These are phyloP conservation scores for Plasmodium fragile DNA, from an alignment of 169 alveolate species.

Conservation along the genomic window DNA sequence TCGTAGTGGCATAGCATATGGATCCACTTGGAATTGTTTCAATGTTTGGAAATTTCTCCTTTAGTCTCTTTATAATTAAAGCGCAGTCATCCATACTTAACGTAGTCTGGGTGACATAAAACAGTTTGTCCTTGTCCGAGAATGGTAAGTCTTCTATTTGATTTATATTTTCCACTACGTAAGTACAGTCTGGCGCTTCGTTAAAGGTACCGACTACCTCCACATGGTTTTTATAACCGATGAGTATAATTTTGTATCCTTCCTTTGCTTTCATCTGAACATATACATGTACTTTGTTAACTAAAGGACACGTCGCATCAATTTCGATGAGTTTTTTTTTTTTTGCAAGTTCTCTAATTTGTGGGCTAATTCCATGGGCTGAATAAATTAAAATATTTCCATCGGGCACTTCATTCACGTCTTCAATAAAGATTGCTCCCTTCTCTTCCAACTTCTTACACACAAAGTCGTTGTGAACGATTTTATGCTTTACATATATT, in stretches of 20 bases:
- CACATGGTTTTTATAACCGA: constrained; percentile 90
- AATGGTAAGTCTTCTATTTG: constrained; percentile 82
- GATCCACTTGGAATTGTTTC: constrained; percentile 90
- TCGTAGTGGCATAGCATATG: constrained; percentile 90
- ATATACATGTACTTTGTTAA: constrained; percentile 89
- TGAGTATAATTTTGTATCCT: constrained; percentile 86
- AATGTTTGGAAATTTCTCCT: constrained; percentile 80
- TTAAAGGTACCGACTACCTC: constrained; percentile 87
- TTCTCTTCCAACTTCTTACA: constrained; percentile 85
- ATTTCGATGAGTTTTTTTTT: constrained; percentile 81
- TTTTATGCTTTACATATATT: constrained; percentile 88
- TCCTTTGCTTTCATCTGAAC: constrained; percentile 87
- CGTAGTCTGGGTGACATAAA: constrained; percentile 90
- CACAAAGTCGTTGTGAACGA: constrained; percentile 89
- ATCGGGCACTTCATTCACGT: constrained; percentile 84
- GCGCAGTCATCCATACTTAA: constrained; percentile 88
- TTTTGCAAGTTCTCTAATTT: constrained; percentile 81
- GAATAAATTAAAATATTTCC: constrained; percentile 83
- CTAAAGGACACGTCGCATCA: constrained; percentile 91
- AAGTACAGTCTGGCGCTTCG: constrained; percentile 88
- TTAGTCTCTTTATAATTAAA: constrained; percentile 79
- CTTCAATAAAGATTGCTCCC: constrained; percentile 89
- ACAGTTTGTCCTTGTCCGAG: constrained; percentile 76
- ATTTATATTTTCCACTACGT: constrained; percentile 84
- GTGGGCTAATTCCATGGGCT: constrained; percentile 91